A percentile compares a stretch with the other conserved stretches of the same genome.
phyloP scores from a whole-genome alignment of 257 asterid genomes.

The Voacanga thouarsii region DNA sequence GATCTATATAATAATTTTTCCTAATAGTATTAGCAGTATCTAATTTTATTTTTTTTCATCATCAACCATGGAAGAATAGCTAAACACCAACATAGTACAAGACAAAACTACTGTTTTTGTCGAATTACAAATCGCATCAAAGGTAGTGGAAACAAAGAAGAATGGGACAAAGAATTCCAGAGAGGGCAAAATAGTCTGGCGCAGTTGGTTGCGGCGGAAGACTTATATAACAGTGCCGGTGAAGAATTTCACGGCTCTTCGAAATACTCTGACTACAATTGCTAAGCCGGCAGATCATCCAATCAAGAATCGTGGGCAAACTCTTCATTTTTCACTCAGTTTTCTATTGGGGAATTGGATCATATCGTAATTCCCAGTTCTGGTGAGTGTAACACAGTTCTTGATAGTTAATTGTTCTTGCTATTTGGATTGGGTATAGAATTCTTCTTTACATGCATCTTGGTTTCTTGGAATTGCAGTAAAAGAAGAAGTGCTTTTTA shows the following conservation, averaged over 20 bases:
- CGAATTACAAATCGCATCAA: background rate
- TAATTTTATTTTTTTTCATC: too few species aligned
- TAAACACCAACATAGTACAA: background rate
- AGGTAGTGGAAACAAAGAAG: background rate
- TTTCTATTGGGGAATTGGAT: background rate
- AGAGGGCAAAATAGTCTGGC: background rate
- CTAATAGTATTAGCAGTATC: too few species aligned
- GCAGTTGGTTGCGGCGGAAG: background rate
- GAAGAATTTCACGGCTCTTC: background rate
- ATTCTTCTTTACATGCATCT: background rate
- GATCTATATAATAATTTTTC: too few species aligned
- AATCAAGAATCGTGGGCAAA: background rate
- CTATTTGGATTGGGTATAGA: background rate
- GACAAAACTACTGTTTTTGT: background rate
- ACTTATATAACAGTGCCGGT: background rate
- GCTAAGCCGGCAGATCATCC: conserved; percentile 1
- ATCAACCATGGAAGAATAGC: background rate
- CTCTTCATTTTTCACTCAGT: background rate
- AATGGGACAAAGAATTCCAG: background rate
- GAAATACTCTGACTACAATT: background rate
- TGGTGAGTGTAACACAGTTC: background rate
- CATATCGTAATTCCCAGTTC: conserved; percentile 2
- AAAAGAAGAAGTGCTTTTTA: background rate
- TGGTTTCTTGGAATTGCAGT: background rate
- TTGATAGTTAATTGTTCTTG: background rate